Percentiles rank a stretch among this genome's conserved stretches.
Conservation (phyloP, 2,329 filamentous ascomycete genomes). For the Pseudomassariella vexata region DNA sequence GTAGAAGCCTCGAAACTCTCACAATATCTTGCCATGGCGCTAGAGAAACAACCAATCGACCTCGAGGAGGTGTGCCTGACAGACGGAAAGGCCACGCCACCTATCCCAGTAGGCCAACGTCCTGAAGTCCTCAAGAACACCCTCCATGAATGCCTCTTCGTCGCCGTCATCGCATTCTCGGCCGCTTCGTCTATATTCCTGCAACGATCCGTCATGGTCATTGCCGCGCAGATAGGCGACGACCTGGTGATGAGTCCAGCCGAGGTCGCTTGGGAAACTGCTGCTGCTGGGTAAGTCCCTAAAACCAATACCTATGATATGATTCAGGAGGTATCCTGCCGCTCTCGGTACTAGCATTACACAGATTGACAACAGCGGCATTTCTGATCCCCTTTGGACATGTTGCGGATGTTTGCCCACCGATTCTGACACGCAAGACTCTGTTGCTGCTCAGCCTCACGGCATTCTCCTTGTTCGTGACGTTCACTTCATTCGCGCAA, state of each 20-base stretch:
- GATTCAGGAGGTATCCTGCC: background rate
- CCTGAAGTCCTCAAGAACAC: slow-evolving; percentile 20
- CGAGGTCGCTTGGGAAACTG: slow-evolving; percentile 24
- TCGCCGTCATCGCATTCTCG: slow-evolving; percentile 22
- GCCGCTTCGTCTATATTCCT: slow-evolving; percentile 25
- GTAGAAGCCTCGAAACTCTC: background rate
- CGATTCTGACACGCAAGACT: slow-evolving; percentile 20
- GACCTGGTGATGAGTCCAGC: slow-evolving; percentile 22
- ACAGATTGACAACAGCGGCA: slow-evolving; percentile 22
- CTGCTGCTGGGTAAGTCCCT: slow-evolving; percentile 23
- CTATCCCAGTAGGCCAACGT: slow-evolving; percentile 17
- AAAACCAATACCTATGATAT: background rate
- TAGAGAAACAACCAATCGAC: slow-evolving; percentile 9
- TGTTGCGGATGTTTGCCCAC: slow-evolving; percentile 21
- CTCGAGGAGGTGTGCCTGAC: slow-evolving; percentile 24
- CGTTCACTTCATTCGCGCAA: slow-evolving; percentile 18
- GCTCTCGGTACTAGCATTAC: slow-evolving; percentile 6
- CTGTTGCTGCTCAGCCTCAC: slow-evolving; percentile 21
- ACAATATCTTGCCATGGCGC: slow-evolving; percentile 1
- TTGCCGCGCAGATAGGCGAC: slow-evolving; percentile 19
- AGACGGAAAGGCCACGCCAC: slow-evolving; percentile 13
- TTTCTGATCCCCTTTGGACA: slow-evolving; percentile 25
- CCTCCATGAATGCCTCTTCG: slow-evolving; percentile 21
- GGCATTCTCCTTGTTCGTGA: slow-evolving; percentile 21
- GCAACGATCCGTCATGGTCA: slow-evolving; percentile 24